Percentiles rank a stretch among this genome's conserved stretches.
Conservation (phyloP, 805 yeast genomes). For the Ogataea pini region DNA sequence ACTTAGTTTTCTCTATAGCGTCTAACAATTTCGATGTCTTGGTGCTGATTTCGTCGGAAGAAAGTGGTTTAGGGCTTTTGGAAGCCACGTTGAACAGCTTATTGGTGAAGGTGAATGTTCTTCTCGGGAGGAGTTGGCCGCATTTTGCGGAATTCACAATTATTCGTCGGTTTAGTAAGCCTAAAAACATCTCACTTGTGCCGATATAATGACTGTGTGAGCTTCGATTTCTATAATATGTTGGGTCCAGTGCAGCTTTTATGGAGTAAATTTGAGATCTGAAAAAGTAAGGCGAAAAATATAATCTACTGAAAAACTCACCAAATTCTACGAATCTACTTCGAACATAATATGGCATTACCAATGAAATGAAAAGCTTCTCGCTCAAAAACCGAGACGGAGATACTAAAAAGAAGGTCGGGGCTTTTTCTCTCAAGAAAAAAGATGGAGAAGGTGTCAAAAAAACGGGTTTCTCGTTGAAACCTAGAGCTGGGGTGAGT, state of each 20-base stretch:
- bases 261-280: neutral
- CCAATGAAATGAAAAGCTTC: conserved; percentile 37
- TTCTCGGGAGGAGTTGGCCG: neutral
- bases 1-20: conserved; percentile 21
- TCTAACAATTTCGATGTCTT: conserved; percentile 20
- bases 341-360: too few relatives aligned
- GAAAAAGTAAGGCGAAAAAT: too few relatives aligned
- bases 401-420: conserved; percentile 23
- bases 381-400: conserved; percentile 36
- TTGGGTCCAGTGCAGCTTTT: too few relatives aligned
- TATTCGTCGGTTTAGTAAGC: conserved; percentile 1
- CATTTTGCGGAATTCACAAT: neutral
- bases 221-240: too few relatives aligned
- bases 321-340: too few relatives aligned
- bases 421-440: conserved; percentile 35
- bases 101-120: neutral
- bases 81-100: neutral
- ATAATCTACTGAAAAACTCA: too few relatives aligned
- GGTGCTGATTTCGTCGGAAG: conserved; percentile 11
- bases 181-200: neutral
- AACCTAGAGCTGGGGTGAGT: neutral
- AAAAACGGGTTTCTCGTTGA: neutral
- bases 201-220: too few relatives aligned
- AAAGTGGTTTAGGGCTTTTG: neutral
- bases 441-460: too few relatives aligned